Evolutionary conservation across 1,139 yeast genomes (phyloP), one percentile per base, ranked within the genome.

Genomic region (Blastobotrys ciferrii): DNA sequence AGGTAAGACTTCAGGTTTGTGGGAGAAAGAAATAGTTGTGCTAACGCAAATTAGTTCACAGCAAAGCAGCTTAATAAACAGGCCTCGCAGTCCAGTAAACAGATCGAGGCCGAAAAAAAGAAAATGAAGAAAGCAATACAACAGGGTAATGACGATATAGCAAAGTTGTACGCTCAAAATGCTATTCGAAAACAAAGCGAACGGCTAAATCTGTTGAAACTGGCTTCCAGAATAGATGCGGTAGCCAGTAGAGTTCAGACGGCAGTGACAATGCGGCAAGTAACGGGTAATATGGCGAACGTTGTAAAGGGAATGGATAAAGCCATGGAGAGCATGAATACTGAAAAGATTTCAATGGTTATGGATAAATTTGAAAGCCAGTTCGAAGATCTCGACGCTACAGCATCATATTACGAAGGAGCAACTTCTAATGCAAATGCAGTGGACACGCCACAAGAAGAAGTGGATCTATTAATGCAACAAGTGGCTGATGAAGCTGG

Each of bases 401-500:
- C 94, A 33, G 84, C 98, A 0, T 87, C 89, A 58, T 94, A 92
- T 65, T 92, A 92, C 66, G 98, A 94, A 65, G 79, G 82, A 43
- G 92, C 95, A 48, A 89, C 98, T 4, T 84, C 84, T 53, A 87
- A 83, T 52, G 89, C 95, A 42, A 88, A 87, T 61, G 97, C 97
- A 0, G 77, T 87, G 53, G 78, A 85, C 23, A 87, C 95, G 3
- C 98, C 98, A 9, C 96, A 89, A 64, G 98, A 92, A 52, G 95
- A 91, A 58, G 98, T 94, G 28, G 98, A 92, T 66, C 79, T 85
- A 53, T 74, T 94, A 62, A 80, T 94, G 87, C 89, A 77, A 62
- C 91, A 87, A 67, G 92, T 94, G 31, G 98, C 98, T 0, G 99
- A 94, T 65, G 98, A 92, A 66, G 97, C 97, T 1, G 98, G 98